Percentiles rank a stretch among this genome's conserved stretches.
These are phyloP conservation scores for Pyropia yezoensis DNA, from an alignment of 23 red algal genomes.

Conservation along the genomic window DNA sequence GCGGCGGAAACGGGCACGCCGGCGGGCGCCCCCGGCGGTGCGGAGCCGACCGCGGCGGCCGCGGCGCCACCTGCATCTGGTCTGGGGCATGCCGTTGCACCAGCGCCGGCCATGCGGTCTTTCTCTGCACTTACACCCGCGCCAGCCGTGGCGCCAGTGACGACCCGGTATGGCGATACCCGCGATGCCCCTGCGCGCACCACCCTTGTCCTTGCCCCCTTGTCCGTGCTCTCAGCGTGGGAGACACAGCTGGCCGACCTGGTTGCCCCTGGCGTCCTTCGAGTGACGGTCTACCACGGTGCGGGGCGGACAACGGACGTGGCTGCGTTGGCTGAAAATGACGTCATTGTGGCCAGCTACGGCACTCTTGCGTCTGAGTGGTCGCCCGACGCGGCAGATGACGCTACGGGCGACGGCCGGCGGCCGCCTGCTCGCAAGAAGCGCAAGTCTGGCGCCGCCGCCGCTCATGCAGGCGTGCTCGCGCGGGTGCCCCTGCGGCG, in stretches of 20 bases:
- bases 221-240: neutral
- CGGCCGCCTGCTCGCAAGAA: constrained; percentile 8
- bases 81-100: too few relatives aligned
- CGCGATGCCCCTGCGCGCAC: too few relatives aligned
- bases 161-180: too few relatives aligned
- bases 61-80: too few relatives aligned
- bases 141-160: too few relatives aligned
- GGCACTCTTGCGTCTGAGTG: constrained; percentile 13
- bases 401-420: too few relatives aligned
- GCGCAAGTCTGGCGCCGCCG: too few relatives aligned
- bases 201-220: neutral
- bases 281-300: neutral
- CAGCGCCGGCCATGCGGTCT: too few relatives aligned
- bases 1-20: too few relatives aligned
- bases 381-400: neutral
- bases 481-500: constrained; percentile 28
- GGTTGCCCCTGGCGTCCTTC: neutral
- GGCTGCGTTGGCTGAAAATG: neutral
- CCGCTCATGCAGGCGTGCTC: constrained; percentile 15
- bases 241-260: neutral
- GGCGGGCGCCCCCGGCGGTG: too few relatives aligned
- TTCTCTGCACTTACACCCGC: too few relatives aligned
- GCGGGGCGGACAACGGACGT: neutral
- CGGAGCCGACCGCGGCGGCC: too few relatives aligned
- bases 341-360: constrained; percentile 52